Evolutionary conservation across 257 asterid species (phyloP), one percentile per base, ranked within the genome.

Genomic region (Eustoma russellianum): DNA sequence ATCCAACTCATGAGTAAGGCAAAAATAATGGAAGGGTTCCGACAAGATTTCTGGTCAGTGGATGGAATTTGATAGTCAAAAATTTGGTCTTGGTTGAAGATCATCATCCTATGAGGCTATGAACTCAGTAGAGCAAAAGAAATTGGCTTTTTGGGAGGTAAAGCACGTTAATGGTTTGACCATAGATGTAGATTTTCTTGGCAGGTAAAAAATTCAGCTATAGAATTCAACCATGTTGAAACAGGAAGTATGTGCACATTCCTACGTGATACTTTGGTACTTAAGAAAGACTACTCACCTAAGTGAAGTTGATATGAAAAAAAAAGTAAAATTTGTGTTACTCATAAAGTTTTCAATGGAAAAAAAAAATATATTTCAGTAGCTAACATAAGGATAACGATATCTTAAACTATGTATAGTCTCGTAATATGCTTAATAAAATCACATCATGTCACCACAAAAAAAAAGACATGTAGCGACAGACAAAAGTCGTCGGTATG

Each of bases 251-350:
- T 34, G 7, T 55, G 50, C 38, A 53, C 17, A 47, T 62, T 46
- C 44, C 12, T 35, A 57, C 57, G 52, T 48, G 60, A 55, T 30
- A 62, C 61, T 63, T 65, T 63, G 76, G 74, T 76, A 71, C 72
- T 65, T 69, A 61, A 72, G 69, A 71, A 62, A 72, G 73, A 72
- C 65, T 49, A 50, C n/a, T n/a, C n/a, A n/a, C n/a, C n/a, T n/a
- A n/a, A n/a, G n/a, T n/a, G n/a, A n/a, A n/a, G n/a, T n/a, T n/a
- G n/a, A n/a, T n/a, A n/a, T n/a, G n/a, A n/a, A n/a, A n/a, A n/a
- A n/a, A n/a, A n/a, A n/a, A n/a, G n/a, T n/a, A n/a, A n/a, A n/a
- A n/a, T n/a, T n/a, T n/a, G n/a, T n/a, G n/a, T n/a, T n/a, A n/a
- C n/a, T n/a, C n/a, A n/a, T n/a, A n/a, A n/a, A n/a, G n/a, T n/a